Evolutionary conservation across 768 basidiomycete species (phyloP), one percentile per base, ranked within the genome.

Genomic region (Pisolithus orientalis): DNA sequence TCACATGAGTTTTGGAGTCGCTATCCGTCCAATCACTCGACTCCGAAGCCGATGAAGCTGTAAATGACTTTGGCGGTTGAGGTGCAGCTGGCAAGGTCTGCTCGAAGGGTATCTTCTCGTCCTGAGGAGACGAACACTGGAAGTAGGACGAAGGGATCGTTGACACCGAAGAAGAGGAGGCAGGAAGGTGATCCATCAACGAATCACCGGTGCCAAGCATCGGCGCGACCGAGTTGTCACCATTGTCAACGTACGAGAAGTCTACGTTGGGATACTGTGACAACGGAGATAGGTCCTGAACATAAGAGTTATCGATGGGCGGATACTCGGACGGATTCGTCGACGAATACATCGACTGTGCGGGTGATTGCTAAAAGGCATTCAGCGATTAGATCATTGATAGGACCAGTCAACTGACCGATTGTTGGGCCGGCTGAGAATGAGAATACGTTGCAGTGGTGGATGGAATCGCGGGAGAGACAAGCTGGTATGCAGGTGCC

Each of bases 151-250:
- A 62, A 5, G 52, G 40, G 2, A 27, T 6, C 24, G 62, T 39
- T 17, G 51, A 61, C 3, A 39, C n/a, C 11, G 66, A 28, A 16
- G 66, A 4, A 66, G 68, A 1, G 67, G 62, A 29, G 47, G 67
- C 5, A 0, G 66, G 66, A 10, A 70, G 39, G 5, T 59, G 68
- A 43, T 69, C 68, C 68, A 68, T 68, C 3, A 63, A 67, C 0
- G 67, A 67, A 16, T 52, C 47, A 4, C 57, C 59, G 1, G 57
- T 47, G 7, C 16, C 29, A 7, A 8, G 13, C 24, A 44, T 29
- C 6, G 14, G 45, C n/a, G 29, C 13, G 43, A 27, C 29, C 10
- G 29, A 4, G 43, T 21, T 13, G 25, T 17, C 27, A 27, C 45
- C 31, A 29, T 47, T 16, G 8, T 5, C 29, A 17, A 34, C 45